A percentile compares a stretch with the other conserved stretches of the same genome.
These are phyloP conservation scores for Iris macrosiphon DNA, from an alignment of 106 monocot genomes.

Conservation along the genomic window DNA sequence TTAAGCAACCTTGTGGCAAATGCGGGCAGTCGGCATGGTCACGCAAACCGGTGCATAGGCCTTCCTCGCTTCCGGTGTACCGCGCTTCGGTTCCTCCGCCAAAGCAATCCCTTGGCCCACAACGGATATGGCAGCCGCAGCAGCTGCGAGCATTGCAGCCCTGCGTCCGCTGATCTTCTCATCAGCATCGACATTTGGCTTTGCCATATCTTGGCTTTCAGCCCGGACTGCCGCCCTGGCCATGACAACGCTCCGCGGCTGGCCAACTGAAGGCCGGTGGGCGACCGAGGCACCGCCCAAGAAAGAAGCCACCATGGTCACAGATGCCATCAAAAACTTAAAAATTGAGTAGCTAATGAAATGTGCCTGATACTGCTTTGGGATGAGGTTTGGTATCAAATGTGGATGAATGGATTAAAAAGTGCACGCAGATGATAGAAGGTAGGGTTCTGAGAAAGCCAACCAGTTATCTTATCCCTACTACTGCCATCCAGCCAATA, in stretches of 20 bases:
- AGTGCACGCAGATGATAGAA: too few species aligned
- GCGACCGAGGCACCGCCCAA: too few species aligned
- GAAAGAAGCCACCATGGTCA: conserved; percentile 64
- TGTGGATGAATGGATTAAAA: too few species aligned
- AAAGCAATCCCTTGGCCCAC: conserved; percentile 7
- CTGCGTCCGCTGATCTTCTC: conserved; percentile 28
- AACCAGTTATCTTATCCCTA: too few species aligned
- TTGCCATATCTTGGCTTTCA: conserved; percentile 2
- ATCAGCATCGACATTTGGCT: neutral
- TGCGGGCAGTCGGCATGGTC: conserved; percentile 53
- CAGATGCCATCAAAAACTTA: conserved; percentile 53
- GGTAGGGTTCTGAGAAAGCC: too few species aligned
- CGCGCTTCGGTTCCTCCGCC: conserved; percentile 41
- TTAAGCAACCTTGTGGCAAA: conserved; percentile 10
- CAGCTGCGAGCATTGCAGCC: conserved; percentile 46
- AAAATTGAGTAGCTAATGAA: too few species aligned
- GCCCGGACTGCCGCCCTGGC: conserved; percentile 20
- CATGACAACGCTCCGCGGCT: too few species aligned
- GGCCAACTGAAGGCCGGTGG: too few species aligned
- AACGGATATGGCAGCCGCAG: conserved; percentile 22
- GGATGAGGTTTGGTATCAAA: too few species aligned
- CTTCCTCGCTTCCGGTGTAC: conserved; percentile 48
- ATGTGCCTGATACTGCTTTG: too few species aligned
- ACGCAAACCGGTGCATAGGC: conserved; percentile 47
- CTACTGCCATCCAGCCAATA: too few species aligned